Percentiles rank a stretch among this genome's conserved stretches.
Evolutionary conservation across 1,284 basidiomycete genomes (phyloP).

Genomic region (Apiotrichum laibachii): DNA sequence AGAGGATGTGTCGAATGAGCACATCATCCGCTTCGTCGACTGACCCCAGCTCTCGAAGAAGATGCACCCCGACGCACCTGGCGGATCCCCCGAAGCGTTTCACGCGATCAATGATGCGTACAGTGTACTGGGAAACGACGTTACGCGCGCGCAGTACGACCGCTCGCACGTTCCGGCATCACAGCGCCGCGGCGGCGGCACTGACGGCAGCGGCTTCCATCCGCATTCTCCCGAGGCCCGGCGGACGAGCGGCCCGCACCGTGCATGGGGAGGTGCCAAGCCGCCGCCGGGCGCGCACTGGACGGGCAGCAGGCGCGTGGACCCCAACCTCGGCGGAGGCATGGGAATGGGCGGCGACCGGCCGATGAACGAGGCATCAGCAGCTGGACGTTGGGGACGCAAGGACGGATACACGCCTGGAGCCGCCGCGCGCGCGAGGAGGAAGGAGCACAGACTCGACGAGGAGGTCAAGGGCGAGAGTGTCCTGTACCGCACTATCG

Average conservation of each 20-base stretch:
- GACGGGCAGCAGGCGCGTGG: slow-evolving; percentile 4
- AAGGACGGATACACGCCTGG: slow-evolving; percentile 1
- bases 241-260: slow-evolving; percentile 15
- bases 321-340: slow-evolving; percentile 14
- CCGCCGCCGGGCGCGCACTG: slow-evolving; percentile 15
- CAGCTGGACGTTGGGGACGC: slow-evolving; percentile 4
- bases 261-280: slow-evolving; percentile 3
- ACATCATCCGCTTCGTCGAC: not conserved
- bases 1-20: not conserved
- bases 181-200: not conserved
- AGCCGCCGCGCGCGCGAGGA: not conserved
- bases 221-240: slow-evolving; percentile 18
- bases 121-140: slow-evolving; percentile 42
- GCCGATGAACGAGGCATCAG: not conserved
- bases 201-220: not conserved
- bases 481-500: slow-evolving; percentile 29
- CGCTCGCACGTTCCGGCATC: not conserved
- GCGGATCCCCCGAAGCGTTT: slow-evolving; percentile 41
- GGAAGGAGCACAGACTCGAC: slow-evolving; percentile 15
- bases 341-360: slow-evolving; percentile 17
- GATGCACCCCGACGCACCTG: slow-evolving; percentile 50
- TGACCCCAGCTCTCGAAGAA: slow-evolving; percentile 49
- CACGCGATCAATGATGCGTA: slow-evolving; percentile 51
- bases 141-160: slow-evolving; percentile 31
- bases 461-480: slow-evolving; percentile 29